These are phyloP conservation scores for Calocybe gangraenosa DNA, from an alignment of 768 basidiomycete species.

Conservation along the genomic window DNA sequence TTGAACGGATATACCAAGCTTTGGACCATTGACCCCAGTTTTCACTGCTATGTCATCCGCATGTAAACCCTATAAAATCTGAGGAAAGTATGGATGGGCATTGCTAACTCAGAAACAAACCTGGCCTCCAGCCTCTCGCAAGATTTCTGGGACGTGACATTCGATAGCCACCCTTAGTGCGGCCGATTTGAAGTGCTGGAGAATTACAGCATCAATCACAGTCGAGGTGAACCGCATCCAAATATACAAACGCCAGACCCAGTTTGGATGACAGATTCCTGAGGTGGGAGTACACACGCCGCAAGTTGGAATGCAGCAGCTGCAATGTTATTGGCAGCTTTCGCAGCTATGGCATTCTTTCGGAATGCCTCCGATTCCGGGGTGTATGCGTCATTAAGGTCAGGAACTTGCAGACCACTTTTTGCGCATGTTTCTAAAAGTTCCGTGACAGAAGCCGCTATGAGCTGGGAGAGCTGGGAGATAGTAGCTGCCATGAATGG, in stretches of 20 bases:
- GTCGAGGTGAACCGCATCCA: background rate
- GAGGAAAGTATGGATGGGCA: conserved; percentile 22
- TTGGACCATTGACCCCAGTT: conserved; percentile 24
- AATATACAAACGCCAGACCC: conserved; percentile 19
- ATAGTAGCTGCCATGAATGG: no score
- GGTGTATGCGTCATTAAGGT: no score
- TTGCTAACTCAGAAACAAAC: conserved; percentile 6
- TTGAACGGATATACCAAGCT: conserved; percentile 25
- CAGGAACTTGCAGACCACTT: conserved; percentile 24
- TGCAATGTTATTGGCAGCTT: no score
- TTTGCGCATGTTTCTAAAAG: no score
- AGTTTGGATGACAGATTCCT: conserved; percentile 16
- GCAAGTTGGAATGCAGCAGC: conserved; percentile 32
- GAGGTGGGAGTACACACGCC: conserved; percentile 23
- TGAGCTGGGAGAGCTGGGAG: no score
- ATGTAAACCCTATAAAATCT: conserved; percentile 31
- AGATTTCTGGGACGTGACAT: no score
- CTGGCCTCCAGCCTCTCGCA: conserved; percentile 19
- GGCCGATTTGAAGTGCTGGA: no score
- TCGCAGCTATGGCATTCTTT: no score
- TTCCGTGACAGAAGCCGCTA: no score
- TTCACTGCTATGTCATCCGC: conserved; percentile 32
- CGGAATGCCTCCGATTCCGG: no score
- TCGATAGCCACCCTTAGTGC: no score
- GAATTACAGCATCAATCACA: background rate